Evolutionary conservation across 306 rosid genomes (phyloP), one percentile per base, ranked within the genome.

Genomic region (Gastrolobium villosum): DNA sequence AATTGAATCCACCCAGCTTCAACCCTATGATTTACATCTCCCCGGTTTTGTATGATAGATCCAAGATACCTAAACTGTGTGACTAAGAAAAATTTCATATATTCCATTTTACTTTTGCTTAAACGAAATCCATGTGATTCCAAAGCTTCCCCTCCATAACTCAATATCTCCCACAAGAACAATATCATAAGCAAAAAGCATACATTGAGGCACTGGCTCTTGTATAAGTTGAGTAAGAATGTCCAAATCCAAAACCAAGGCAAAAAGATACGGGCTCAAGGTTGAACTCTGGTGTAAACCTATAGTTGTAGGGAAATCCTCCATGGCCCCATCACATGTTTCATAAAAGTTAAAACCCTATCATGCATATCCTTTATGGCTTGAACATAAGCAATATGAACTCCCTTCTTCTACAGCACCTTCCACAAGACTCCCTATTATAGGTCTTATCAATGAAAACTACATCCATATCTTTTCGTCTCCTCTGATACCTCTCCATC

Each of bases 231-330:
- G 10, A 7, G n/a, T 70, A 50, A 35, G 46, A 50, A 20, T 15
- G 30, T 54, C 53, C 64, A 34, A 32, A 70, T 54, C 53, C 64
- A 34, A 32, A 70, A 50, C 46, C 30, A 50, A 50, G 55, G 49
- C 15, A 70, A 52, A 34, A 36, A 7, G 20, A 68, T n/a, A 49
- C 8, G 13, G 15, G 35, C n/a, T 10, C 57, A 67, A 48, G 44
- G 44, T 30, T 46, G 14, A 48, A 44, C 74, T 13, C 13, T 45
- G 6, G 41, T 3, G 14, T 45, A 30, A 32, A 39, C 3, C 69
- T 37, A 35, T 35, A 5, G 72, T 28, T 10, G 10, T 28, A 66
- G 5, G 55, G 14, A 65, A 63, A 44, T 45, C 56, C 9, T 34
- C 1, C 20, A 5, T 5, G 28, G 26, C 20, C 41, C 0, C 46